Conservation (phyloP, 2,329 filamentous ascomycete species). For the Neoscytalidium dimidiatum region DNA sequence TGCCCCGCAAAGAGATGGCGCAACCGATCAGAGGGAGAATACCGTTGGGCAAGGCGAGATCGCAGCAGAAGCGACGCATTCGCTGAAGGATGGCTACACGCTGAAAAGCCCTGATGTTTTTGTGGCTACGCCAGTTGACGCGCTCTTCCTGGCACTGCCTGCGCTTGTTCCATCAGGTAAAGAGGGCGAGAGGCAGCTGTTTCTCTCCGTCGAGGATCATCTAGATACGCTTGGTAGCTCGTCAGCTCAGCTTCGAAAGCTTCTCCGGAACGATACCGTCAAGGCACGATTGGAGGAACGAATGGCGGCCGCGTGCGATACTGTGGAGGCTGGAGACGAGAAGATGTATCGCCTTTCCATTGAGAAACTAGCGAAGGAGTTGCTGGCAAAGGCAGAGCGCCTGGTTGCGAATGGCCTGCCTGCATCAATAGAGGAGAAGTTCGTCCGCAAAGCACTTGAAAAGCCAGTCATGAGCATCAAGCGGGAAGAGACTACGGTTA, state of each 20-base stretch:
- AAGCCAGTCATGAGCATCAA: constrained; percentile 72
- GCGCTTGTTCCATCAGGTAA: constrained; percentile 57
- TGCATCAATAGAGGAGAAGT: constrained; percentile 79
- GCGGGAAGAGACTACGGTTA: constrained; percentile 53
- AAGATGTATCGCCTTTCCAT: constrained; percentile 80
- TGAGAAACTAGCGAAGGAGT: constrained; percentile 64
- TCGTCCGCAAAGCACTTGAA: constrained; percentile 75
- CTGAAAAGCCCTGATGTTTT: constrained; percentile 73
- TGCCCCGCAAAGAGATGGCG: constrained; percentile 27
- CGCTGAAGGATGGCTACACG: constrained; percentile 51
- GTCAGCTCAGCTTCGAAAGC: constrained; percentile 59
- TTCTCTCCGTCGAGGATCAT: constrained; percentile 71
- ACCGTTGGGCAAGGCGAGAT: not conserved
- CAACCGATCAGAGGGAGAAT: not conserved
- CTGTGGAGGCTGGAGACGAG: constrained; percentile 79
- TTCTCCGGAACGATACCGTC: constrained; percentile 51
- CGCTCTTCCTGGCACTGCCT: constrained; percentile 80
- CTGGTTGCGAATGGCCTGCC: constrained; percentile 71
- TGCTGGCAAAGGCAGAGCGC: constrained; percentile 70
- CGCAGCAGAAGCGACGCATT: not conserved
- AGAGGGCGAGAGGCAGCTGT: constrained; percentile 60
- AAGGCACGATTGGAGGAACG: constrained; percentile 60
- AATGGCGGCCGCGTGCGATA: constrained; percentile 75
- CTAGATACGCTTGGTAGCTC: constrained; percentile 62
- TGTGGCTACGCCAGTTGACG: constrained; percentile 80